Evolutionary conservation across 169 alveolate genomes (phyloP), one percentile per base, ranked within the genome.

Genomic region (Plasmodium blacklocki): DNA sequence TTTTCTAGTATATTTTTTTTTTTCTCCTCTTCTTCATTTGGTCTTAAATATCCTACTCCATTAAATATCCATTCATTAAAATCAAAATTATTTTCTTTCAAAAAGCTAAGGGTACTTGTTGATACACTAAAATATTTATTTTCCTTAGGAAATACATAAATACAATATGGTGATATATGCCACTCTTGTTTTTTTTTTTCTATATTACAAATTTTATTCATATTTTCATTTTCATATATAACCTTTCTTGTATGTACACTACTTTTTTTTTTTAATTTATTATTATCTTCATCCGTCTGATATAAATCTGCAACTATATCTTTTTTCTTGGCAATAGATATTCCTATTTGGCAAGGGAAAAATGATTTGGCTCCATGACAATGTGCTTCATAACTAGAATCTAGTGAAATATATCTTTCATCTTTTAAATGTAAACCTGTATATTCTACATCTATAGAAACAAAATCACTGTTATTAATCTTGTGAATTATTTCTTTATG

Each of bases 281-380:
- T 26, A 56, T 47, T 62, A 18, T 18, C 73, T 29, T 64, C 88
- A 9, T 39, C 49, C 5, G 32, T n/a, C 12, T 86, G 49, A 18
- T 86, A 47, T 15, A 18, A 32, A 2, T 3, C 14, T 9, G 21
- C 15, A 19, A 64, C 12, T 29, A 64, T 56, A 18, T 89, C 93
- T n/a, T 58, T 72, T 56, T 88, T 90, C 73, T 86, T 93, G 2
- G 97, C 98, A 21, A 95, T 89, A 45, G 97, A 94, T 60, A 96
- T 88, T 11, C 98, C 98, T 12, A 96, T 88, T 92, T 96, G 98
- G 19, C 97, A 94, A 11, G 98, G 98, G 64, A 96, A 60, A 76
- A 95, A 96, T 75, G 88, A 80, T 49, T 88, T 94, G 15, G 98
- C 97, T 18, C 98, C 98, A 59, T 76, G 85, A 62, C 94, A 89